A percentile compares a stretch with the other conserved stretches of the same genome.
Conservation (phyloP, 2,329 filamentous ascomycete genomes). For the Cytospora schulzeri region DNA sequence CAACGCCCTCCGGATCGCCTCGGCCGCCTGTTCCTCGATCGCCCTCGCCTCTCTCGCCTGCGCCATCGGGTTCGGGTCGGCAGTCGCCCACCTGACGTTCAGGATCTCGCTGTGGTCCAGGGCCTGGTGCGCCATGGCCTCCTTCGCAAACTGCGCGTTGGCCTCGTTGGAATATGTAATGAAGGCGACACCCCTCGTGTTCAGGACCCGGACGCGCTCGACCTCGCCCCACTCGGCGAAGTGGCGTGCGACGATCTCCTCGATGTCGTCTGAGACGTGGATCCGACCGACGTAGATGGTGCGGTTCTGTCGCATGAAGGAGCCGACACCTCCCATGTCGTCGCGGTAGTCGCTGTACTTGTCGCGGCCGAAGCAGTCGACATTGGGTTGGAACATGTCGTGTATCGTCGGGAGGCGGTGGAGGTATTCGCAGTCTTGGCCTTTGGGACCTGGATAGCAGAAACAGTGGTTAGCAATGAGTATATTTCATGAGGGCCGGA, state of each 20-base stretch:
- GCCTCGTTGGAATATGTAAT: conserved; percentile 92
- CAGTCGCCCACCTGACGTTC: conserved; percentile 96
- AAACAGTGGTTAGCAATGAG: neutral
- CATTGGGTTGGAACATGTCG: conserved; percentile 89
- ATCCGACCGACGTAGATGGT: conserved; percentile 94
- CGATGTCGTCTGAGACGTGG: conserved; percentile 94
- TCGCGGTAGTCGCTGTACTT: conserved; percentile 92
- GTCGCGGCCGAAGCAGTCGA: conserved; percentile 93
- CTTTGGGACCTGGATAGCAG: conserved; percentile 62
- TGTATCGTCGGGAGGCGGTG: conserved; percentile 85
- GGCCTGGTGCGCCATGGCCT: conserved; percentile 93
- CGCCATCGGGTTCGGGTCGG: conserved; percentile 92
- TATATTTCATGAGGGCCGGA: neutral
- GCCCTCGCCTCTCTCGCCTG: conserved; percentile 86
- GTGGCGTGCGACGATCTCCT: conserved; percentile 91
- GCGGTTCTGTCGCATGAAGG: conserved; percentile 89
- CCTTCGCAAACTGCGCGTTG: conserved; percentile 87
- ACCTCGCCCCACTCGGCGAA: conserved; percentile 97
- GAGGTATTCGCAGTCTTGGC: conserved; percentile 90
- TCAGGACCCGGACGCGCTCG: conserved; percentile 85
- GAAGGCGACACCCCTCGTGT: conserved; percentile 87
- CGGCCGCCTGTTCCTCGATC: conserved; percentile 94
- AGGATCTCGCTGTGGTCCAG: conserved; percentile 90
- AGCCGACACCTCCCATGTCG: conserved; percentile 96
- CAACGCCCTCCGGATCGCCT: conserved; percentile 84